Evolutionary conservation across 331 rosid genomes (phyloP).

Genomic region (Arachis monticola): DNA sequence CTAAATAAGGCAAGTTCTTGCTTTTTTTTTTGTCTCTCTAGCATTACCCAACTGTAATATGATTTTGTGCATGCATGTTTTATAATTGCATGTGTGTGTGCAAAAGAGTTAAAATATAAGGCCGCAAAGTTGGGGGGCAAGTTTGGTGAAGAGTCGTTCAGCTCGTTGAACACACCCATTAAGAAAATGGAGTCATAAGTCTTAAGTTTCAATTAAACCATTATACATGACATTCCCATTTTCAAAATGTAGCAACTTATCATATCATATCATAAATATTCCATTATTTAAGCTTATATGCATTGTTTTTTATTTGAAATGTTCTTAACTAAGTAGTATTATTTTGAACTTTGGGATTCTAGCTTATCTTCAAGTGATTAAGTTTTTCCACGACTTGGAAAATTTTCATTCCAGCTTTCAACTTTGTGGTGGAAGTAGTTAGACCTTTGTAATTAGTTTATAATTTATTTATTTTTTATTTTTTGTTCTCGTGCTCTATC

Average conservation of each 20-base stretch:
- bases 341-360: conserved; percentile 25
- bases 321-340: conserved; percentile 11
- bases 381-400: conserved; percentile 49
- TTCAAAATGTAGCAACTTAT: conserved; percentile 35
- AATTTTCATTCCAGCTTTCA: conserved; percentile 38
- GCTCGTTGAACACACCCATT: conserved; percentile 59
- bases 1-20: too few relatives aligned
- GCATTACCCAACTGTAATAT: too few relatives aligned
- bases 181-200: conserved; percentile 45
- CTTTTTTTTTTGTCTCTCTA: too few relatives aligned
- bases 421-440: conserved; percentile 81
- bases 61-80: too few relatives aligned
- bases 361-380: conserved; percentile 42
- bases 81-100: background rate
- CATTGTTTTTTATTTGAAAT: conserved; percentile 6
- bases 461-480: background rate
- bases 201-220: conserved; percentile 49
- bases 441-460: conserved; percentile 45
- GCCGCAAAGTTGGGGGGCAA: conserved; percentile 49
- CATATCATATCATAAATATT: background rate
- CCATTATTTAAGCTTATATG: background rate
- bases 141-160: conserved; percentile 77
- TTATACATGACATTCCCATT: conserved; percentile 37
- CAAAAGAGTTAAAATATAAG: conserved; percentile 21
- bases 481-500: conserved; percentile 19